Percentiles rank a stretch among this genome's conserved stretches.
Conservation (phyloP, 2,329 filamentous ascomycete species). For the Aspergillus aculeatus region DNA sequence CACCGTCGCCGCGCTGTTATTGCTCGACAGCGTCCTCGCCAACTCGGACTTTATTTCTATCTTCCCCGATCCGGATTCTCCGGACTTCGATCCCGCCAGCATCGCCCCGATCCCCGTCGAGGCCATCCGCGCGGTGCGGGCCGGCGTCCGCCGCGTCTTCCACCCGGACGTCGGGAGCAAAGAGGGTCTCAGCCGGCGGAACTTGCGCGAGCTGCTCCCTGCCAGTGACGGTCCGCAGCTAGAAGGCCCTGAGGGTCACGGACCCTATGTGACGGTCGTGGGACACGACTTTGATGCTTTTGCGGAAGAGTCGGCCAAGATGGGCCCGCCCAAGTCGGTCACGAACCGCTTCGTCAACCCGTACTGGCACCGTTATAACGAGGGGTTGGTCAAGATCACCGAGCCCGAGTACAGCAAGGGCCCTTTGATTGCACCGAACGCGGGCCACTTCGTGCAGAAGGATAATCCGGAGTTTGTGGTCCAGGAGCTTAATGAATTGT, state of each 20-base stretch:
- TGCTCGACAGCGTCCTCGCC: conserved; percentile 60
- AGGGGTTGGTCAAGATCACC: conserved; percentile 50
- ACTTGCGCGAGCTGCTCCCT: conserved; percentile 47
- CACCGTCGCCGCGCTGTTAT: conserved; percentile 47
- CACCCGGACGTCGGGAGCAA: conserved; percentile 51
- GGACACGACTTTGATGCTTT: conserved; percentile 56
- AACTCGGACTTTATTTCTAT: conserved; percentile 57
- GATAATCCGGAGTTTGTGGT: conserved; percentile 53
- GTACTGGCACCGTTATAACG: conserved; percentile 55
- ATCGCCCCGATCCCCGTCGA: conserved; percentile 45
- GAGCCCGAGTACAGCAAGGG: conserved; percentile 41
- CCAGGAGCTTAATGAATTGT: conserved; percentile 24
- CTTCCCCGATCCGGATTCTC: conserved; percentile 55
- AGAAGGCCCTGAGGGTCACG: conserved; percentile 32
- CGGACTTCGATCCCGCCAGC: conserved; percentile 43
- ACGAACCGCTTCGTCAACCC: conserved; percentile 55
- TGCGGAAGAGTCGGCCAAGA: conserved; percentile 45
- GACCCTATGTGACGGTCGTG: conserved; percentile 50
- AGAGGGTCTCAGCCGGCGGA: conserved; percentile 52
- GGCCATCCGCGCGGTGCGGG: conserved; percentile 35
- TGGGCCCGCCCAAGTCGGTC: conserved; percentile 37
- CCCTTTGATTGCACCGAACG: conserved; percentile 48
- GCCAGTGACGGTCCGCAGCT: conserved; percentile 44
- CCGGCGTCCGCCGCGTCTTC: conserved; percentile 43
- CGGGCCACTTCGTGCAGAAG: conserved; percentile 57